Percentiles rank a stretch among this genome's conserved stretches.
These are phyloP conservation scores for Sporobolomyces roseus DNA, from an alignment of 768 basidiomycete species.

Conservation along the genomic window DNA sequence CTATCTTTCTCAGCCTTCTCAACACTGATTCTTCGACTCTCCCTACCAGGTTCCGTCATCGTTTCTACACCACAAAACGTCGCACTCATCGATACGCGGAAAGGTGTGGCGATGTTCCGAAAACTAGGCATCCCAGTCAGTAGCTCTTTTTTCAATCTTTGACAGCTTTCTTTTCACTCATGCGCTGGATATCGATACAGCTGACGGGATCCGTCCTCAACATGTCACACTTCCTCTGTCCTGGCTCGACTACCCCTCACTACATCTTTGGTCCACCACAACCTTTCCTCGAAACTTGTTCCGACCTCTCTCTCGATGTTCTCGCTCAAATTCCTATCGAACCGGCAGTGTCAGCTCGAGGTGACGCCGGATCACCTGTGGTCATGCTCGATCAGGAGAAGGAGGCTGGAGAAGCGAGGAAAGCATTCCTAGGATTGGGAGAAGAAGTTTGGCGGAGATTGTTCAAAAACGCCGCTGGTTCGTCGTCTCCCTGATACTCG, in stretches of 20 bases:
- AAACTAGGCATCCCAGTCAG: constrained; percentile 82
- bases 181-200: no score
- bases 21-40: no score
- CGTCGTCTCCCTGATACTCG: no score
- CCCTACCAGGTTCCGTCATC: constrained; percentile 91
- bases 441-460: constrained; percentile 23
- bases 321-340: constrained; percentile 80
- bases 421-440: constrained; percentile 17
- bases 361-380: constrained; percentile 61
- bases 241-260: constrained; percentile 63
- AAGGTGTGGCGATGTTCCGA: constrained; percentile 86
- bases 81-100: constrained; percentile 81
- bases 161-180: background rate
- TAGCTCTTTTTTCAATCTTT: constrained; percentile 8
- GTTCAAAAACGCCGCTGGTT: no score
- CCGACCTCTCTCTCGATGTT: constrained; percentile 60
- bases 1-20: background rate
- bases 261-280: constrained; percentile 68
- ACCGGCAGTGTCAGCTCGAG: constrained; percentile 64
- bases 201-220: constrained; percentile 84
- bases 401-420: background rate
- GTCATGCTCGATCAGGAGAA: constrained; percentile 35
- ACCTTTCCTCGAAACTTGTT: constrained; percentile 59
- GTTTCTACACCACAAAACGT: constrained; percentile 95
- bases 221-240: constrained; percentile 76